These are phyloP conservation scores for Fraxinus sp. DNA, from an alignment of 305 asterid species.

Conservation along the genomic window DNA sequence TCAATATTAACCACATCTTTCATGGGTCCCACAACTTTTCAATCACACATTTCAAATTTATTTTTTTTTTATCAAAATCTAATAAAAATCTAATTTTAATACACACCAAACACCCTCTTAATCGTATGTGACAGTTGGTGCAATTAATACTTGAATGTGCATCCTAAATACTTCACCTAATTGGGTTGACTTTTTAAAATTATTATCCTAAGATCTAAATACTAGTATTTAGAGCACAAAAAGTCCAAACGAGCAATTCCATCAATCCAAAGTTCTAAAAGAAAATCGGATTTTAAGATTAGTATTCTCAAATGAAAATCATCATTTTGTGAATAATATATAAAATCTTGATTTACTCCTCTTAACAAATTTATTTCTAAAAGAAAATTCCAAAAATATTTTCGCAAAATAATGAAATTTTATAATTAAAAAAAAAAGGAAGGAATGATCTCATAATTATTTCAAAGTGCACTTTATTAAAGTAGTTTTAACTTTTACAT, in stretches of 20 bases:
- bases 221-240: background rate
- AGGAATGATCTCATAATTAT: background rate
- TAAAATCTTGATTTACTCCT: background rate
- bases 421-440: background rate
- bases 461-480: background rate
- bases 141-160: background rate
- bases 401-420: background rate
- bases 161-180: background rate
- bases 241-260: background rate
- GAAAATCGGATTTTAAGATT: background rate
- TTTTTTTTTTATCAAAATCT: too few relatives aligned
- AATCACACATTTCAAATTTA: too few relatives aligned
- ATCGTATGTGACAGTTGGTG: background rate
- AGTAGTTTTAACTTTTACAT: background rate
- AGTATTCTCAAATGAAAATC: background rate
- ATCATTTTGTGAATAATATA: background rate
- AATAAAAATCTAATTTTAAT: too few relatives aligned
- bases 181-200: background rate
- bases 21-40: too few relatives aligned
- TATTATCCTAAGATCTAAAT: background rate
- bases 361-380: background rate
- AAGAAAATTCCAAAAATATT: background rate
- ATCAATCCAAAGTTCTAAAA: background rate
- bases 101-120: too few relatives aligned
- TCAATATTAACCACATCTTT: too few relatives aligned